A percentile compares a stretch with the other conserved stretches of the same genome.
phyloP scores from a whole-genome alignment of 805 yeast genomes.

The Lipomyces lipofer region DNA sequence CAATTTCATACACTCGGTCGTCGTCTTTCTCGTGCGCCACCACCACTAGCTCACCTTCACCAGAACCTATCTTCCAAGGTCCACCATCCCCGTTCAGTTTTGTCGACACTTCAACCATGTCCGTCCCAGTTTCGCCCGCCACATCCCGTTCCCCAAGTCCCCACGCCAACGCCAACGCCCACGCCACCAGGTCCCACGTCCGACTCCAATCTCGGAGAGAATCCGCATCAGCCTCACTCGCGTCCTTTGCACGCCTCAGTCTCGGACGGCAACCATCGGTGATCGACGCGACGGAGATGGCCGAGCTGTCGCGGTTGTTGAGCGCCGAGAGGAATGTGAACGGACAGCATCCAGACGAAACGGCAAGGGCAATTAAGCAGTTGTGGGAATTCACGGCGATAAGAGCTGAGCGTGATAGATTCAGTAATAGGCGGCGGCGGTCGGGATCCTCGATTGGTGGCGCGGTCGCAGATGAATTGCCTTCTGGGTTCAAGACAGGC shows the following conservation, averaged over 20 bases:
- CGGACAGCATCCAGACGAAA: constrained; percentile 1
- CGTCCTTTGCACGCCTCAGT: constrained; percentile 13
- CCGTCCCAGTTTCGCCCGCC: background rate
- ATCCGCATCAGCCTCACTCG: constrained; percentile 12
- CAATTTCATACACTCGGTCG: background rate
- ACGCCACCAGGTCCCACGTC: background rate
- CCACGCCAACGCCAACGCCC: background rate
- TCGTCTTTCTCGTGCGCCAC: background rate
- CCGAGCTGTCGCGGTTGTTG: constrained; percentile 9
- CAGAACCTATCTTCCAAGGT: background rate
- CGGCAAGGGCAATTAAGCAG: constrained; percentile 7
- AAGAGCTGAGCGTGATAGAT: background rate
- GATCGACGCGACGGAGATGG: constrained; percentile 6
- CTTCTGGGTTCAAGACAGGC: constrained; percentile 24
- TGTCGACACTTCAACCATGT: background rate
- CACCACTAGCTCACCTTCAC: background rate
- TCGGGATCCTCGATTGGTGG: background rate
- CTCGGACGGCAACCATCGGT: constrained; percentile 11
- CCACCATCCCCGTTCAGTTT: background rate
- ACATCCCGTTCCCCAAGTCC: background rate
- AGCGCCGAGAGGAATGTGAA: constrained; percentile 6
- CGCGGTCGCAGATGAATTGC: background rate
- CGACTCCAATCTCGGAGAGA: constrained; percentile 11
- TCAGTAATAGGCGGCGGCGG: constrained; percentile 4
- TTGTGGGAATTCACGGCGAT: constrained; percentile 1